phyloP scores from a whole-genome alignment of 768 basidiomycete genomes.

The Lentinus tigrinus region DNA sequence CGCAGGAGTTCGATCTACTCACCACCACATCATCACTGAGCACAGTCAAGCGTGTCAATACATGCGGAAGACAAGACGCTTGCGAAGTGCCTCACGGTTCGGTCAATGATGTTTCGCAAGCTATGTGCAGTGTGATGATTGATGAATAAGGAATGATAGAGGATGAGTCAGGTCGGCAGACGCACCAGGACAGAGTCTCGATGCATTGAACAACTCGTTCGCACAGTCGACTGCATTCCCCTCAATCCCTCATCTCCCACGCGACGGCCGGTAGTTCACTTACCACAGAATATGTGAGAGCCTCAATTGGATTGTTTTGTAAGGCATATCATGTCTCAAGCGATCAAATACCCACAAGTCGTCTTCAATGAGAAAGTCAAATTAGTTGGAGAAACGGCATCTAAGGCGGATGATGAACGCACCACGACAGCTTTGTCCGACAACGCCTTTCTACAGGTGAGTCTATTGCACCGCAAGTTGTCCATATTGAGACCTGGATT shows the following conservation, averaged over 20 bases:
- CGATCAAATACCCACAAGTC: conserved; percentile 44
- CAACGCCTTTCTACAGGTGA: conserved; percentile 67
- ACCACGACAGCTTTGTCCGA: conserved; percentile 85
- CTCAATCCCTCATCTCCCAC: neutral
- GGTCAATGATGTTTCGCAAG: conserved; percentile 76
- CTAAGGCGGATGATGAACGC: conserved; percentile 30
- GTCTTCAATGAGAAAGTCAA: conserved; percentile 38
- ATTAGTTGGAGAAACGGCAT: neutral
- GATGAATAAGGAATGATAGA: too few species aligned
- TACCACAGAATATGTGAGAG: conserved; percentile 86
- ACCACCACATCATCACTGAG: conserved; percentile 34
- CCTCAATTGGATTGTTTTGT: conserved; percentile 39
- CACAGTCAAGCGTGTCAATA: neutral
- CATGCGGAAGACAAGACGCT: neutral
- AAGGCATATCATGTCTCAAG: neutral
- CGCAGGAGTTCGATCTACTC: conserved; percentile 58
- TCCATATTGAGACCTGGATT: conserved; percentile 48
- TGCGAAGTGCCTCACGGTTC: conserved; percentile 59
- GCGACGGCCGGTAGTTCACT: conserved; percentile 7
- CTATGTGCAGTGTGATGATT: too few species aligned
- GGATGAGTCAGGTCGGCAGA: neutral
- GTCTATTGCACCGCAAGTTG: conserved; percentile 77
- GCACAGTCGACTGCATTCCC: conserved; percentile 69
- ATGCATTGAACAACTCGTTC: conserved; percentile 75
- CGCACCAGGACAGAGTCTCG: conserved; percentile 77